These are phyloP conservation scores for Incumbomyces delicatus DNA, from an alignment of 2,329 filamentous ascomycete species.

Conservation along the genomic window DNA sequence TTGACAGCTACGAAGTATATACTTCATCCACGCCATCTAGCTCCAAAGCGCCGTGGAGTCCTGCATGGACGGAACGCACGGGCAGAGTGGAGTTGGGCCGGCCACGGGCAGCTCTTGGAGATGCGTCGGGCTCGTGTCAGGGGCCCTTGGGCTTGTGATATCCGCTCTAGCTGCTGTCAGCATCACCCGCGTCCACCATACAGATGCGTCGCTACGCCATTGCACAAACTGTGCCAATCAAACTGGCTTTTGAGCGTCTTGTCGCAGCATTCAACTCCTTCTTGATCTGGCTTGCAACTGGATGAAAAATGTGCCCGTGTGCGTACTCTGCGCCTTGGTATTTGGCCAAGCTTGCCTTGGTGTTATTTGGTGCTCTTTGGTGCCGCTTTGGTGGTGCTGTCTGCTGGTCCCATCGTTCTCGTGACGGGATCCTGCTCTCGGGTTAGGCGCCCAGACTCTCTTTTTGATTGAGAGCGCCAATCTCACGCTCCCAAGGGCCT, in stretches of 20 bases:
- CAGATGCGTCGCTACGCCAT: neutral
- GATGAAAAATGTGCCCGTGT: neutral
- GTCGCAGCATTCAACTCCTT: neutral
- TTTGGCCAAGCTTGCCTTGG: neutral
- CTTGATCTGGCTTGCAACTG: neutral
- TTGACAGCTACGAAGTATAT: no score
- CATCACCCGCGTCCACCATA: neutral
- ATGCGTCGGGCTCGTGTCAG: no score
- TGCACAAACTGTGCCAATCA: slow-evolving; percentile 2
- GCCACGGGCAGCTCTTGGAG: no score
- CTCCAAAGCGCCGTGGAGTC: no score
- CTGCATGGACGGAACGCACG: no score
- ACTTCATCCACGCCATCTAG: no score
- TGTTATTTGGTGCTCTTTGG: no score
- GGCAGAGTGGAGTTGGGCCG: no score
- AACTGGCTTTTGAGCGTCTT: neutral
- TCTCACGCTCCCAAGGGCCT: no score
- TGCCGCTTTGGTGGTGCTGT: no score
- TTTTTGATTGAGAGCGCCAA: neutral
- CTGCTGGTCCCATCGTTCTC: neutral
- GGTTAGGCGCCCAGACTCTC: slow-evolving; percentile 1
- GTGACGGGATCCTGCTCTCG: neutral
- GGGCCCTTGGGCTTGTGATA: neutral
- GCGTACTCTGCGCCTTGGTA: neutral
- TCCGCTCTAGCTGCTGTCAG: slow-evolving; percentile 1